These are phyloP conservation scores for Aspergillus spinulosporus DNA, from an alignment of 2,329 filamentous ascomycete species.

Conservation along the genomic window DNA sequence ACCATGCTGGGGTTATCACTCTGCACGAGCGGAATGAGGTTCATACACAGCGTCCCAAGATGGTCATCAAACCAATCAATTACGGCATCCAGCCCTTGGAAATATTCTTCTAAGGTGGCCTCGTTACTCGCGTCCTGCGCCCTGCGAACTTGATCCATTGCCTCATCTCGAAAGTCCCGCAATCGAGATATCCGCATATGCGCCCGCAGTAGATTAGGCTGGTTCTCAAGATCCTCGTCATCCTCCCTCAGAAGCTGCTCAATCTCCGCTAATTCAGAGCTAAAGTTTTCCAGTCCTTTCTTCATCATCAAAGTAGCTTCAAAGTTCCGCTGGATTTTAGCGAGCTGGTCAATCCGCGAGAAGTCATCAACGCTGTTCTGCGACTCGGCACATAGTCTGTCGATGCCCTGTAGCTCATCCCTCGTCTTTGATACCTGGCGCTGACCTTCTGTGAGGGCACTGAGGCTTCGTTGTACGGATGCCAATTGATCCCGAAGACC, in stretches of 20 bases:
- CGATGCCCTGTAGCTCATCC: constrained; percentile 98
- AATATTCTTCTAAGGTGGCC: constrained; percentile 85
- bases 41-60: constrained; percentile 82
- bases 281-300: constrained; percentile 82
- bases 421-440: constrained; percentile 90
- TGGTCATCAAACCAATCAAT: constrained; percentile 97
- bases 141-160: constrained; percentile 90
- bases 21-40: constrained; percentile 83
- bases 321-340: constrained; percentile 78
- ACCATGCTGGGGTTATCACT: constrained; percentile 85
- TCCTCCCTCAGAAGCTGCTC: constrained; percentile 79
- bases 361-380: constrained; percentile 98
- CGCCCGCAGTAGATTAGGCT: constrained; percentile 84
- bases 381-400: constrained; percentile 93
- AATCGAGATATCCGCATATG: constrained; percentile 92
- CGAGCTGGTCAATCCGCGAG: constrained; percentile 69
- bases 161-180: constrained; percentile 91
- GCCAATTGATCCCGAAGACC: constrained; percentile 91
- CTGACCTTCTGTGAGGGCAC: constrained; percentile 82
- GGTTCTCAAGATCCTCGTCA: constrained; percentile 80
- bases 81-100: constrained; percentile 78
- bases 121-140: constrained; percentile 72
- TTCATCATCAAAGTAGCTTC: constrained; percentile 93
- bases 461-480: constrained; percentile 91
- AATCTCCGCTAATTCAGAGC: constrained; percentile 71